Base-by-base conservation (phyloP, 2,329 filamentous ascomycete species). In the Grosmannia clavigera region DNA sequence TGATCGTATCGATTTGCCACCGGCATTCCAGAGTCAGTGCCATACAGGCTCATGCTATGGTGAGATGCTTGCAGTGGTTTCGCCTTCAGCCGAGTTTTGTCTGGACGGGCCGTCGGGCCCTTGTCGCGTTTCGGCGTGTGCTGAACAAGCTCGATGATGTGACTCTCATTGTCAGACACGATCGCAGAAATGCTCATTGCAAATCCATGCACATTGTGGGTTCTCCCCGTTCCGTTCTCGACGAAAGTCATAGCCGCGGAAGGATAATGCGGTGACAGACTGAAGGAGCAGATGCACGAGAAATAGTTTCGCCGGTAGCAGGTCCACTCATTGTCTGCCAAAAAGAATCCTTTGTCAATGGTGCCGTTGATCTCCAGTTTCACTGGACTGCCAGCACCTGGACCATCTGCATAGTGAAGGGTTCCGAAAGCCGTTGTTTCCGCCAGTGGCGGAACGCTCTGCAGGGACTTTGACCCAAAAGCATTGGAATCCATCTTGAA, bases 291-390 rank as follows among this genome's bases (percentile, higher is more conserved):
- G 58, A 86, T 83, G 58, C 94, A 90, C 0, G 88, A 86, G 70
- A 96, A 94, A 73, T 96, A 96, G 70, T 96, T 96, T 52, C 92
- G 81, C 40, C 91, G 81, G 70, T 96, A 96, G 74, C 91, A 95
- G 0, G 91, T 96, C 90, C 90, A 96, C 66, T 92, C 89, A 22
- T 82, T 79, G 60, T 95, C 91, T 3, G 81, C 81, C 43, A 85
- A 76, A 70, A 96, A 95, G 73, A 95, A 95, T 0, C 91, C 91
- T 67, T 95, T 95, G 70, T 95, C 89, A 62, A 95, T 90, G 67
- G 84, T 86, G 43, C 88, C 89, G 35, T 85, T 79, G 64, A 96
- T 88, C 16, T 88, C 86, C 25, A 88, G 80, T 64, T 84, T 85
- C 65, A 94, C 79, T 1, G 77, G 75, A 2, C 75, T 70, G 6